Conservation (phyloP, 768 basidiomycete species). For the Asterophora parasitica region DNA sequence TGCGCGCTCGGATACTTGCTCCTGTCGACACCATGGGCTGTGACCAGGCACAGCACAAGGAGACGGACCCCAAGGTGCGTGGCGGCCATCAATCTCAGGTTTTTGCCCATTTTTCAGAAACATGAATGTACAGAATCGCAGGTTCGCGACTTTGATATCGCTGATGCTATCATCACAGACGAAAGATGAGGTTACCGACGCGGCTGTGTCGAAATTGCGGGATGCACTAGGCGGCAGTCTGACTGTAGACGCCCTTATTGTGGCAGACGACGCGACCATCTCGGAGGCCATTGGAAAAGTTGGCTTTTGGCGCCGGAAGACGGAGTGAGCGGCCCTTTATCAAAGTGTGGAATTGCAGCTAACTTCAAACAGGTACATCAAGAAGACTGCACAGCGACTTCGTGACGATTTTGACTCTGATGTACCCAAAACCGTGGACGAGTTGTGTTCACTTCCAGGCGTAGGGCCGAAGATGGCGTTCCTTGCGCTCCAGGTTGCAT, state of each 20-base stretch:
- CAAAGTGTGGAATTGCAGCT: too few relatives aligned
- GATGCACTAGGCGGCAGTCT: conserved; percentile 73
- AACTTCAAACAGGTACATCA: conserved; percentile 52
- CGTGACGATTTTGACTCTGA: conserved; percentile 74
- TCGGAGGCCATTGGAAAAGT: conserved; percentile 80
- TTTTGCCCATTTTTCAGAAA: conserved; percentile 2
- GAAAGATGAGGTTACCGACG: conserved; percentile 84
- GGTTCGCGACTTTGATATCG: conserved; percentile 83
- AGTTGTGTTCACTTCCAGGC: conserved; percentile 81
- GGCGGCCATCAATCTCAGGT: neutral
- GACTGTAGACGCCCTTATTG: conserved; percentile 63
- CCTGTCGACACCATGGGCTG: conserved; percentile 96
- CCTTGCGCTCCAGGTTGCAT: conserved; percentile 75
- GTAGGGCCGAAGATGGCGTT: conserved; percentile 99
- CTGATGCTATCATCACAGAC: conserved; percentile 97
- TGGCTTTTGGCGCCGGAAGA: conserved; percentile 90
- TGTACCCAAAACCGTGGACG: conserved; percentile 85
- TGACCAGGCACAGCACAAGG: conserved; percentile 59
- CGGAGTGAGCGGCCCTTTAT: conserved; percentile 46
- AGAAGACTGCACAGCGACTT: conserved; percentile 64
- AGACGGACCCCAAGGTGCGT: conserved; percentile 61
- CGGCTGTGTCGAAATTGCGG: conserved; percentile 73
- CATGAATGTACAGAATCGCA: conserved; percentile 51
- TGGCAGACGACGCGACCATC: conserved; percentile 58
- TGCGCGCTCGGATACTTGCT: conserved; percentile 68